Percentiles rank a stretch among this genome's conserved stretches.
phyloP scores from a whole-genome alignment of 768 basidiomycete genomes.

The Tricholoma bakamatsutake region DNA sequence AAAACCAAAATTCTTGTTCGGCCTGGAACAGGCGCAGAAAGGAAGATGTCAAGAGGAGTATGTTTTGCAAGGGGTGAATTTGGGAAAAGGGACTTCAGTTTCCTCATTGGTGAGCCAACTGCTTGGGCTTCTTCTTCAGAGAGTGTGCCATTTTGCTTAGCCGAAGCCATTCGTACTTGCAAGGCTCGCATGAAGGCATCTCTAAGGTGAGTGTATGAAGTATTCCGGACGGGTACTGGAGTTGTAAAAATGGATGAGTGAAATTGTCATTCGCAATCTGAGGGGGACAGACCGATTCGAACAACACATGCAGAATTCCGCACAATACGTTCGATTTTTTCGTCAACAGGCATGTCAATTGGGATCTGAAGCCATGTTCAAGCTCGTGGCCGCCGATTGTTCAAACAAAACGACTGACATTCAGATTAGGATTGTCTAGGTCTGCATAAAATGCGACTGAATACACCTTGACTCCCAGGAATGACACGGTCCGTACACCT shows the following conservation, averaged over 20 bases:
- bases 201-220: conserved; percentile 72
- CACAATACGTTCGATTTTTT: conserved; percentile 67
- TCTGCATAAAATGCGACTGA: conserved; percentile 90
- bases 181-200: conserved; percentile 80
- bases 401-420: conserved; percentile 29
- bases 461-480: conserved; percentile 85
- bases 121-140: conserved; percentile 53
- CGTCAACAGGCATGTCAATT: conserved; percentile 48
- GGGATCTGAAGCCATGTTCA: conserved; percentile 39
- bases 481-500: conserved; percentile 86
- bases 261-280: not conserved
- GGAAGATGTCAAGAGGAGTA: conserved; percentile 60
- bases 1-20: conserved; percentile 54
- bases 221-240: conserved; percentile 74
- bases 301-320: conserved; percentile 64
- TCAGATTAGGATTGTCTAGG: conserved; percentile 55
- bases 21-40: conserved; percentile 50
- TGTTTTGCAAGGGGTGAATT: conserved; percentile 63
- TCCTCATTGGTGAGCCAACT: conserved; percentile 58
- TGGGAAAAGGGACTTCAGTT: conserved; percentile 74
- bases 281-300: conserved; percentile 52
- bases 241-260: not conserved
- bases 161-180: conserved; percentile 50
- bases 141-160: conserved; percentile 45
- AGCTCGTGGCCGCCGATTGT: not conserved